Evolutionary conservation across 345 rosid species (phyloP), one percentile per base, ranked within the genome.

Genomic region (Citrus trifoliata): DNA sequence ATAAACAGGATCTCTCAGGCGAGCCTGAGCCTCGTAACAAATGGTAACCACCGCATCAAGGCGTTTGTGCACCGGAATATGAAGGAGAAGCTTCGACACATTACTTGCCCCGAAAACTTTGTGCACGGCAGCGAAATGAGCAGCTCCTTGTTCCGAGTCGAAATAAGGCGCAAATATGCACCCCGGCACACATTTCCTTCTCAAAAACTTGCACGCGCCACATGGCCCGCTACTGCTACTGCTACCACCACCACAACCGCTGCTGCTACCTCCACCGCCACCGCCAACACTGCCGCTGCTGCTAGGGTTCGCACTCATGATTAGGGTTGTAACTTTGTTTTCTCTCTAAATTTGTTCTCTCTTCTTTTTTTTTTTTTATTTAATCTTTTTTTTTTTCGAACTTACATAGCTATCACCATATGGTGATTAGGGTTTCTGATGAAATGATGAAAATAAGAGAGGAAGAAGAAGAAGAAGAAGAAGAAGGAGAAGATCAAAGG

Each of bases 31-130:
- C 82, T 93, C 97, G 59, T 88, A 93, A 68, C 92, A 93, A 71
- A 93, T 88, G 12, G 95, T 93, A 24, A 91, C 92, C 25, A 89
- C 97, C 22, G 97, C 92, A 76, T 91, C 95, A 6, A 90, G 85
- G 67, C 97, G 78, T 75, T 88, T 88, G 77, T 88, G 91, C 35
- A 88, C 89, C 19, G 95, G 93, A 42, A 91, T 82, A 60, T 83
- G 90, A 30, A 85, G 77, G 27, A 95, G 93, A 64, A 95, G 94
- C 87, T 95, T 93, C 0, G 98, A 89, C n/a, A 89, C 98, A 73
- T 95, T 95, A 78, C 98, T 93, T 0, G 98, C 98, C 7, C 98
- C 98, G 24, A 95, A 93, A 19, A 93, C 92, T 79, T 88, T 91
- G 70, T 93, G 98, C 24, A 93, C 97, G 10, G 95, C 96, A 5